Evolutionary conservation across 352 stramenopile species (phyloP).

Genomic region (Phytophthora europaea): DNA sequence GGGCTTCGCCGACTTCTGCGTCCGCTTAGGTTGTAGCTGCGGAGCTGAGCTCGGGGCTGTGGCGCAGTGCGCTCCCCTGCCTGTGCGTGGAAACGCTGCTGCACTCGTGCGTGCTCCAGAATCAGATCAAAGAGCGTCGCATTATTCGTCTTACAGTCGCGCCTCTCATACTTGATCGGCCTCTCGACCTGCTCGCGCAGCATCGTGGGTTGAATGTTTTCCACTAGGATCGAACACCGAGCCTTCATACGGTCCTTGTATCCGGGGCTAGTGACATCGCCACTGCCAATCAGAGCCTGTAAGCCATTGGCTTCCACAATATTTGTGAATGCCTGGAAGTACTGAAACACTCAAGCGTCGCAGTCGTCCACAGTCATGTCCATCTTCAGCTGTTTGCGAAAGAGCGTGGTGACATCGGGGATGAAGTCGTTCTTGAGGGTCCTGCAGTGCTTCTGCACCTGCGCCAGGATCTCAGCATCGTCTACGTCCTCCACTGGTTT

Average conservation of each 20-base stretch:
- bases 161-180: conserved; percentile 2
- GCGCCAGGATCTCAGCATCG: conserved; percentile 7
- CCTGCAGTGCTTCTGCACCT: conserved; percentile 8
- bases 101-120: not conserved
- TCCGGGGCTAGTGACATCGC: not conserved
- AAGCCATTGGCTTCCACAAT: conserved; percentile 14
- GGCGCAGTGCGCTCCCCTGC: not conserved
- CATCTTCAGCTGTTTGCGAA: conserved; percentile 22
- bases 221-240: too few relatives aligned
- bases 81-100: too few relatives aligned
- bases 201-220: not conserved
- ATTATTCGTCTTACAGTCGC: conserved; percentile 16
- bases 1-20: not conserved
- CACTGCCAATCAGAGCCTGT: conserved; percentile 14
- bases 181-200: conserved; percentile 2
- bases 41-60: not conserved
- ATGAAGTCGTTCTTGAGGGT: conserved; percentile 18
- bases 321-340: conserved; percentile 18
- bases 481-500: conserved; percentile 2
- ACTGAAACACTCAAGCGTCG: conserved; percentile 21
- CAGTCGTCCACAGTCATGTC: conserved; percentile 17
- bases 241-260: conserved; percentile 13
- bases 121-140: conserved; percentile 5
- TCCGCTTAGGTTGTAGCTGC: not conserved
- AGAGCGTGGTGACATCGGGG: conserved; percentile 20